These are phyloP conservation scores for Aspergillus costaricaensis DNA, from an alignment of 2,329 filamentous ascomycete genomes.

Conservation along the genomic window DNA sequence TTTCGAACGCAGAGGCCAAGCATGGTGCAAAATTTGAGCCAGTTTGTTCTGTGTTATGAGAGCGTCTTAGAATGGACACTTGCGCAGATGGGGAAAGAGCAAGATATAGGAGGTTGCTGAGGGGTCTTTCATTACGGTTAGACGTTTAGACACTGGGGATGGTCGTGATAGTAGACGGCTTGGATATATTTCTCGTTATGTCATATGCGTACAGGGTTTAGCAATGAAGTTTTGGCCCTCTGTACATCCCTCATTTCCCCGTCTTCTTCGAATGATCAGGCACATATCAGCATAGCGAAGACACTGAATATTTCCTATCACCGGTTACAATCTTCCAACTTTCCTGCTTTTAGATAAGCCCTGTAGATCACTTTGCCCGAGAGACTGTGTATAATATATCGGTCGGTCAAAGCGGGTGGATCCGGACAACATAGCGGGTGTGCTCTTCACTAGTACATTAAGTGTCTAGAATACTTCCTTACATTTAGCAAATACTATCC, in stretches of 20 bases:
- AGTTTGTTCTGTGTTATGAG: constrained; percentile 97
- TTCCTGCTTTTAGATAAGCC: too few species aligned
- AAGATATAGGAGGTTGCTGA: background rate
- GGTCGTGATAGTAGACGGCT: background rate
- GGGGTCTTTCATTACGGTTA: background rate
- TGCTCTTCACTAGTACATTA: background rate
- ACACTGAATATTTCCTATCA: too few species aligned
- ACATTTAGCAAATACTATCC: background rate
- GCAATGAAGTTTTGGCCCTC: background rate
- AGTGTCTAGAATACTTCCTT: background rate
- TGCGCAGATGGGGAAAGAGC: constrained; percentile 23
- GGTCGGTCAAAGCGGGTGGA: constrained; percentile 4
- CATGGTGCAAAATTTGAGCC: constrained; percentile 93
- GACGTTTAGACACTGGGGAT: background rate
- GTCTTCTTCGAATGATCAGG: too few species aligned
- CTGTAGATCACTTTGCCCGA: background rate
- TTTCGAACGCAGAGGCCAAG: constrained; percentile 85
- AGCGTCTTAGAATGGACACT: constrained; percentile 85
- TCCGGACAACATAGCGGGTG: constrained; percentile 13
- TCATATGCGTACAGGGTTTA: background rate
- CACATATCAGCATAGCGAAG: too few species aligned
- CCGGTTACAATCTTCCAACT: too few species aligned
- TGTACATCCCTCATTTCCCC: too few species aligned
- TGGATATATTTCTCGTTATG: background rate
- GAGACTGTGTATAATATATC: background rate